Conservation (phyloP, 176 grass and related monocot species). For the Pontederia paniculata region DNA sequence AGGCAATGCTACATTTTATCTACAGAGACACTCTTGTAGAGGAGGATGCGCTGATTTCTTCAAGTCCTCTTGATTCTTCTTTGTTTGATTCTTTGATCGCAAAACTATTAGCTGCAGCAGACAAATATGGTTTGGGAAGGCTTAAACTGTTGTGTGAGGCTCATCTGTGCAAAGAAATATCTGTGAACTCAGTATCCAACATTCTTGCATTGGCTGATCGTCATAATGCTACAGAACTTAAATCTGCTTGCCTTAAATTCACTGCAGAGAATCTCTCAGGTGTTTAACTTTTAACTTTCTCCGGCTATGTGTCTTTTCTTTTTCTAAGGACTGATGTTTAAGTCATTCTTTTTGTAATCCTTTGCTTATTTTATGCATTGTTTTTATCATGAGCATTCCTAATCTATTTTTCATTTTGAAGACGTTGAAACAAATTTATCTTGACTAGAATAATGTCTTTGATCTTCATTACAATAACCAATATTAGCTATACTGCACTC, state of each 20-base stretch:
- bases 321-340: background rate
- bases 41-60: background rate
- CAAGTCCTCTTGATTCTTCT: background rate
- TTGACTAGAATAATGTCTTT: no score
- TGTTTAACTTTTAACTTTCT: background rate
- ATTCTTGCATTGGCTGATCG: slow-evolving; percentile 14
- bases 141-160: slow-evolving; percentile 15
- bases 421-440: no score
- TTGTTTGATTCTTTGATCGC: background rate
- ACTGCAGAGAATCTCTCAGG: slow-evolving; percentile 4
- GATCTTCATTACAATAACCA: no score
- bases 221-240: slow-evolving; percentile 10
- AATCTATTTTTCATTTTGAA: no score
- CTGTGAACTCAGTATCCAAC: slow-evolving; percentile 2
- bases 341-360: background rate
- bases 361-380: background rate
- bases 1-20: slow-evolving; percentile 20
- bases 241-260: slow-evolving; percentile 19
- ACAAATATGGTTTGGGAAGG: slow-evolving; percentile 12
- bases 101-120: slow-evolving; percentile 13
- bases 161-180: slow-evolving; percentile 12
- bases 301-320: background rate
- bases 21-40: slow-evolving; percentile 10
- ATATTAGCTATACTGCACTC: no score
- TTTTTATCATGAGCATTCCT: background rate